Evolutionary conservation across 805 yeast species (phyloP).

Genomic region (Metschnikowia gelsemii): DNA sequence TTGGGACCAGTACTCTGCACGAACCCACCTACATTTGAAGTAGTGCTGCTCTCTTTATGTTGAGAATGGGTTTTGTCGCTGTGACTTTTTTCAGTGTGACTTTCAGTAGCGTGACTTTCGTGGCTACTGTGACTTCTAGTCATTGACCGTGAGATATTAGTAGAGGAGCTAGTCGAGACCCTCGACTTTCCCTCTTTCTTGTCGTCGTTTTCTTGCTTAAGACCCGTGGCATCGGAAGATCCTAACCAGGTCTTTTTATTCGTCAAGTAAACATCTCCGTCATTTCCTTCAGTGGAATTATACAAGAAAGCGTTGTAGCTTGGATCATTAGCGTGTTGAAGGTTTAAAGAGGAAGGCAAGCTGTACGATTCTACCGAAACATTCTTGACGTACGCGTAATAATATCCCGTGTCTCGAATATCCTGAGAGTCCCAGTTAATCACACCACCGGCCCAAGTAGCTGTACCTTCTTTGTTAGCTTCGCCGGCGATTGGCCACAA

Average conservation of each 20-base stretch:
- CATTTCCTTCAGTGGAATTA: slow-evolving; percentile 44
- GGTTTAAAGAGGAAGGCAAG: slow-evolving; percentile 60
- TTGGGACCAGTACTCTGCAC: too few relatives aligned
- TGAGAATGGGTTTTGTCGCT: slow-evolving; percentile 24
- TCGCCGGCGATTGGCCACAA: slow-evolving; percentile 76
- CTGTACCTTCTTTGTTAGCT: slow-evolving; percentile 57
- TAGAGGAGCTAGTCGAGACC: slow-evolving; percentile 21
- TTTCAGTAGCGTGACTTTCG: too few relatives aligned
- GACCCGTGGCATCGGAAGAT: slow-evolving; percentile 62
- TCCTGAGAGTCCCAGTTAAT: slow-evolving; percentile 82
- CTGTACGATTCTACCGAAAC: slow-evolving; percentile 68
- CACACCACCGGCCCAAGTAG: slow-evolving; percentile 85
- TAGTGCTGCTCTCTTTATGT: too few relatives aligned
- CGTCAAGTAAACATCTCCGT: slow-evolving; percentile 51
- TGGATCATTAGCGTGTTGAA: slow-evolving; percentile 35
- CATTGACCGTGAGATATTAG: slow-evolving; percentile 16
- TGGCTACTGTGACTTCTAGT: too few relatives aligned
- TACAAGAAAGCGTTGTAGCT: slow-evolving; percentile 48
- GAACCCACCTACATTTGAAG: too few relatives aligned
- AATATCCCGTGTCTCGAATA: slow-evolving; percentile 75
- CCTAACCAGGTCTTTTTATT: slow-evolving; percentile 62
- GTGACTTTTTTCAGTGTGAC: slow-evolving; percentile 15
- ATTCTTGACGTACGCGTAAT: slow-evolving; percentile 61
- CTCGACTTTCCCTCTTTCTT: slow-evolving; percentile 14
- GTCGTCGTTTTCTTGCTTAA: slow-evolving; percentile 48